A percentile compares a stretch with the other conserved stretches of the same genome.
Conservation (phyloP, 495 filamentous ascomycete species). For the Penicillium argentinense region DNA sequence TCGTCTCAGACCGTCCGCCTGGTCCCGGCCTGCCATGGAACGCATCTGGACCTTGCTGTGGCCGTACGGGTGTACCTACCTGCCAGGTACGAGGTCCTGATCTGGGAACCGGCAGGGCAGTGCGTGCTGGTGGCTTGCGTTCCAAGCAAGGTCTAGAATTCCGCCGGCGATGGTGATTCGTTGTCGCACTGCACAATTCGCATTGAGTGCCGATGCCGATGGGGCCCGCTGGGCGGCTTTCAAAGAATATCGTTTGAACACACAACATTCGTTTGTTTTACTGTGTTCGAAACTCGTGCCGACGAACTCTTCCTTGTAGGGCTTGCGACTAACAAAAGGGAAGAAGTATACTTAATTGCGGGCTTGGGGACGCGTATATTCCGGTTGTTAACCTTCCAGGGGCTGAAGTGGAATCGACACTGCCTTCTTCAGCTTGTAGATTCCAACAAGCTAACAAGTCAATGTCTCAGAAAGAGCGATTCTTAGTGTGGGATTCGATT, state of each 20-base stretch:
- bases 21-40: neutral
- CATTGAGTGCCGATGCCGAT: too few species aligned
- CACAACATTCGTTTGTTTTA: too few species aligned
- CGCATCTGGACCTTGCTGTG: neutral
- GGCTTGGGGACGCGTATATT: too few species aligned
- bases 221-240: too few species aligned
- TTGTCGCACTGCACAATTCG: too few species aligned
- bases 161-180: neutral
- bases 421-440: neutral
- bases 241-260: too few species aligned
- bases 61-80: neutral
- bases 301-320: too few species aligned
- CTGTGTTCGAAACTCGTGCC: too few species aligned
- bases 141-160: constrained; percentile 3
- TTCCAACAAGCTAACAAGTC: neutral
- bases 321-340: too few species aligned
- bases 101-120: neutral
- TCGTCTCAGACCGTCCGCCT: neutral
- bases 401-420: neutral
- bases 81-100: neutral
- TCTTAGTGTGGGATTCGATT: too few species aligned
- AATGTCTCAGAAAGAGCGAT: neutral
- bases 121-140: constrained; percentile 8
- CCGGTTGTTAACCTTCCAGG: too few species aligned
- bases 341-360: too few species aligned